Evolutionary conservation across 2,329 filamentous ascomycete genomes (phyloP), one percentile per base, ranked within the genome.

Genomic region (Verticillium klebahnii): DNA sequence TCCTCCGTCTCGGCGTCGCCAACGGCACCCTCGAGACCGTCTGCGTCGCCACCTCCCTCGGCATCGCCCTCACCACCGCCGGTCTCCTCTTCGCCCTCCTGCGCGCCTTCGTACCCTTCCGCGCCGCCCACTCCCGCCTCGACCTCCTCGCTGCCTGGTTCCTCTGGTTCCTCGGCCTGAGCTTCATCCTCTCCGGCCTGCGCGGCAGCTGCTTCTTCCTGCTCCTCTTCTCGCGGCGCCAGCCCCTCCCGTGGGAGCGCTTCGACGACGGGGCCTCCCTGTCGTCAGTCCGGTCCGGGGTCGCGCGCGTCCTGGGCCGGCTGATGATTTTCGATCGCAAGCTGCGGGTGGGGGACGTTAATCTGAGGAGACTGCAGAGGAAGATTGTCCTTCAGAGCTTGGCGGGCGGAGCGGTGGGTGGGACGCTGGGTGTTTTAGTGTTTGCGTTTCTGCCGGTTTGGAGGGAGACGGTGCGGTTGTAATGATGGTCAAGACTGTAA

Each of bases 1-100:
- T 86, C 65, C 73, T 84, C 56, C 79, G 82, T 45, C 74, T 86
- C 7, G 83, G 82, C 63, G 78, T 84, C 37, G 81, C 77, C 67
- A 84, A 81, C 67, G 80, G 80, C 40, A 81, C 79, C 2, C 78
- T 80, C 59, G 79, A 81, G 69, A 81, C 80, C 2, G 66, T 81
- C 12, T 82, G 79, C 70, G 74, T 79, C 34, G 78, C 78, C 1
- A 81, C 78, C 1, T 67, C 72, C 1, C 69, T 80, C 8, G 79
- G 79, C 7, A 76, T 80, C 36, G 69, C 70, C n/a, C 71, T 77
- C 29, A 77, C 77, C 5, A 3, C 73, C 12, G 70, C 68, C 25
- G 79, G 78, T 11, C 75, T 80, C 62, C 64, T 81, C 5, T 69
- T 72, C 32, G 72, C 78, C 40, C 63, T 81, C 2, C 69, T 78